phyloP scores from a whole-genome alignment of 805 yeast species.

The Myxozyma neglecta region DNA sequence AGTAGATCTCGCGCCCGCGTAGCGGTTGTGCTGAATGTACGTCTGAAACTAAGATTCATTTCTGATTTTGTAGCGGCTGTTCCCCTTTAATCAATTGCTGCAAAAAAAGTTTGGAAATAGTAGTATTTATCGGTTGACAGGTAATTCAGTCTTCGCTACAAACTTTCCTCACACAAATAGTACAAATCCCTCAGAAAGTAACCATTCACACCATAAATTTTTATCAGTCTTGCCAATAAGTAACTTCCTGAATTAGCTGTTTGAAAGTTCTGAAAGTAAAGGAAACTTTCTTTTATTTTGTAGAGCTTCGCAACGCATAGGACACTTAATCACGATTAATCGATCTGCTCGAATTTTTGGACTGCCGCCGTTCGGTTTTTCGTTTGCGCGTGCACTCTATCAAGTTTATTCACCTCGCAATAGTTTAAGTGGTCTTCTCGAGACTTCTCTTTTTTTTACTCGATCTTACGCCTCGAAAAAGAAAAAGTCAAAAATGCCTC shows the following conservation, averaged over 20 bases:
- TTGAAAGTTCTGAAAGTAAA: not conserved
- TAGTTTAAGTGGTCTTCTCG: not conserved
- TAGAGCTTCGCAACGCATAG: not conserved
- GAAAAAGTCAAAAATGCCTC: conserved; percentile 56
- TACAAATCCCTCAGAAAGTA: not conserved
- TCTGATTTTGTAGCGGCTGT: not conserved
- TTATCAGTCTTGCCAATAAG: not conserved
- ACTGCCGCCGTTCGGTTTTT: not conserved
- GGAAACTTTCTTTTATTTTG: not conserved
- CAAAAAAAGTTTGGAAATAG: not conserved
- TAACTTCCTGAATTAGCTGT: not conserved
- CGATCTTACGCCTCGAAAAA: conserved; percentile 23
- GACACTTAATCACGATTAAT: not conserved
- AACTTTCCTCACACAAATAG: too few species aligned
- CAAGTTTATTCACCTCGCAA: not conserved
- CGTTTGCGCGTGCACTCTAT: not conserved
- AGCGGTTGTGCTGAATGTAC: conserved; percentile 2
- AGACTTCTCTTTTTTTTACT: not conserved
- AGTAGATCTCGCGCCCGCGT: not conserved
- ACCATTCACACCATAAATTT: conserved; percentile 1
- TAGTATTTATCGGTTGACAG: not conserved
- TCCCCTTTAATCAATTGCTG: not conserved
- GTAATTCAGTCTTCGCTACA: too few species aligned
- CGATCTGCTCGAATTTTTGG: not conserved
- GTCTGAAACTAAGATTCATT: not conserved